Percentiles rank a stretch among this genome's conserved stretches.
phyloP scores from a whole-genome alignment of 2,329 filamentous ascomycete genomes.

The Achaetomium macrosporum region DNA sequence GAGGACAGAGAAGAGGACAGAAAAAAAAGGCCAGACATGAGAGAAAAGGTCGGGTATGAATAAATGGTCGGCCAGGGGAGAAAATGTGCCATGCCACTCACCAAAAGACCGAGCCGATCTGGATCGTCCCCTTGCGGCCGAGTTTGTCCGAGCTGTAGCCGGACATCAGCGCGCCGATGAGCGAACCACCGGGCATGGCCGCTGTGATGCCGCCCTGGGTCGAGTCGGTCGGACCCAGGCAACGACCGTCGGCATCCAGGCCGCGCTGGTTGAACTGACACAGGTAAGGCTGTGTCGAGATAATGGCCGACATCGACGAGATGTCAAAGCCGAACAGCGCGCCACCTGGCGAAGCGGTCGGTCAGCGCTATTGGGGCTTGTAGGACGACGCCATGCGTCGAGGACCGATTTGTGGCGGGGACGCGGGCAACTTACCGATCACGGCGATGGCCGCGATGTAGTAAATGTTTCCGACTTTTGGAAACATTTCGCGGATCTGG shows the following conservation, averaged over 20 bases:
- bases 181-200: slow-evolving; percentile 66
- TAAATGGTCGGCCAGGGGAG: neutral
- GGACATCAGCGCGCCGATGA: slow-evolving; percentile 56
- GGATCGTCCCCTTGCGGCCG: slow-evolving; percentile 44
- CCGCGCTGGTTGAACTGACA: slow-evolving; percentile 39
- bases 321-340: slow-evolving; percentile 41
- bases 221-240: slow-evolving; percentile 45
- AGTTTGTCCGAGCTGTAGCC: slow-evolving; percentile 53
- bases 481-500: slow-evolving; percentile 13
- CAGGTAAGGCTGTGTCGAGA: slow-evolving; percentile 37
- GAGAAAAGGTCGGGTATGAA: neutral
- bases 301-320: slow-evolving; percentile 41
- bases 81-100: slow-evolving; percentile 27
- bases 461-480: slow-evolving; percentile 36
- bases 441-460: slow-evolving; percentile 39
- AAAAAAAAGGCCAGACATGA: too few species aligned
- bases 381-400: neutral
- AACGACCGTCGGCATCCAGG: slow-evolving; percentile 33
- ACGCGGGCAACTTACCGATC: slow-evolving; percentile 33
- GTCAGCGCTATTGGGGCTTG: neutral
- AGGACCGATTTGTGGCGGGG: too few species aligned
- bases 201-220: slow-evolving; percentile 62
- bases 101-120: slow-evolving; percentile 46
- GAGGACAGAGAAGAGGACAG: too few species aligned
- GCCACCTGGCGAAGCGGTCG: slow-evolving; percentile 27